These are phyloP conservation scores for Cryptococcus neoformans DNA, from an alignment of 1,284 basidiomycete species.

Conservation along the genomic window DNA sequence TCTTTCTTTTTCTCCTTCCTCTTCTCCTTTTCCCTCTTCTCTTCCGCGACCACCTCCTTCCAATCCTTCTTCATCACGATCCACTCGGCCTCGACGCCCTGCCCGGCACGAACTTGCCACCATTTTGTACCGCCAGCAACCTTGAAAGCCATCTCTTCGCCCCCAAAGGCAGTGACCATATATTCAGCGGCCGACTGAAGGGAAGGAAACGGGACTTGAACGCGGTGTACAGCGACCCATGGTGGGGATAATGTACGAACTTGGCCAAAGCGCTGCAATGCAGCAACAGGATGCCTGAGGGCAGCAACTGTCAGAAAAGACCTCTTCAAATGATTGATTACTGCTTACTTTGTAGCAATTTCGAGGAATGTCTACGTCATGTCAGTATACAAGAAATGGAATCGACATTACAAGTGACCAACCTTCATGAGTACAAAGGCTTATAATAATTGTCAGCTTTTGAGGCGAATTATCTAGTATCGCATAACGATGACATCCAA, in stretches of 20 bases:
- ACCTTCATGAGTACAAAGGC: slow-evolving; percentile 78
- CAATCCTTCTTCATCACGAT: slow-evolving; percentile 61
- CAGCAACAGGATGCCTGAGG: slow-evolving; percentile 70
- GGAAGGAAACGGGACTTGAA: slow-evolving; percentile 60
- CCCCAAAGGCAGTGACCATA: slow-evolving; percentile 79
- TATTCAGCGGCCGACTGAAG: slow-evolving; percentile 75
- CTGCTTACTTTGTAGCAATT: slow-evolving; percentile 53
- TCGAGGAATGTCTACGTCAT: slow-evolving; percentile 58
- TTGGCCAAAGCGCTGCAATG: slow-evolving; percentile 80
- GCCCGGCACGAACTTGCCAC: slow-evolving; percentile 88
- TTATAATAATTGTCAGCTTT: slow-evolving; percentile 18
- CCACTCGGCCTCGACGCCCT: slow-evolving; percentile 86
- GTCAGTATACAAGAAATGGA: background rate
- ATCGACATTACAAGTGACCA: slow-evolving; percentile 16
- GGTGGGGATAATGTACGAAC: slow-evolving; percentile 82
- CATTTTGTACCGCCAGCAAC: slow-evolving; percentile 88
- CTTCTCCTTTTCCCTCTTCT: slow-evolving; percentile 24
- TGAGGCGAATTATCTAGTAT: no score
- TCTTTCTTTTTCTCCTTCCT: slow-evolving; percentile 12
- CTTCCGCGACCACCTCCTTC: slow-evolving; percentile 30
- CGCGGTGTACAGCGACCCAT: slow-evolving; percentile 75
- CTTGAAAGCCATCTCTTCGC: slow-evolving; percentile 67
- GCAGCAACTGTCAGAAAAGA: background rate
- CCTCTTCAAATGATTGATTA: background rate
- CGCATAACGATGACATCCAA: background rate